A percentile compares a stretch with the other conserved stretches of the same genome.
These are phyloP conservation scores for Candida silvicultrix DNA, from an alignment of 805 yeast genomes.

Conservation along the genomic window DNA sequence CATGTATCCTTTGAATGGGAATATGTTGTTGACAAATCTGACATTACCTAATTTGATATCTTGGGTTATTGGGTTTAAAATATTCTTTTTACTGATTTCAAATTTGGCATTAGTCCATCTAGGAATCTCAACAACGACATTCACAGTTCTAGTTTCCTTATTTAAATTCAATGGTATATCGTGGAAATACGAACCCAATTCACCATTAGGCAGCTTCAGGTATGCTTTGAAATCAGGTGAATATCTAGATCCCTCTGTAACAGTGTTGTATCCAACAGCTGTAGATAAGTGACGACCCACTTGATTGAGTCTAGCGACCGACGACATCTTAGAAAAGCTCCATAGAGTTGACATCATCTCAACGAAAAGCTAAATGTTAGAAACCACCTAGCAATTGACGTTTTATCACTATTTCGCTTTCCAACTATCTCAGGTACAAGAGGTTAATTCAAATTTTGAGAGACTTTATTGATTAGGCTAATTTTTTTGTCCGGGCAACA, in stretches of 20 bases:
- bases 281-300: not conserved
- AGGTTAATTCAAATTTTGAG: not conserved
- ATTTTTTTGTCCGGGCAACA: not conserved
- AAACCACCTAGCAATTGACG: too few species aligned
- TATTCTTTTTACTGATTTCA: slow-evolving; percentile 55
- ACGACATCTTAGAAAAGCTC: not conserved
- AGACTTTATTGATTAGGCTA: not conserved
- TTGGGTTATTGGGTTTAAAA: slow-evolving; percentile 74
- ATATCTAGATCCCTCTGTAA: slow-evolving; percentile 29
- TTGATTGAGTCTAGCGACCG: not conserved
- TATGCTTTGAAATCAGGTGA: slow-evolving; percentile 37
- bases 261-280: not conserved
- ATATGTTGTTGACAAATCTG: slow-evolving; percentile 71
- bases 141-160: slow-evolving; percentile 35
- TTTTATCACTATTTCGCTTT: too few species aligned
- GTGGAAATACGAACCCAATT: slow-evolving; percentile 58
- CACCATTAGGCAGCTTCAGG: slow-evolving; percentile 31
- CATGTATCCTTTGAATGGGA: slow-evolving; percentile 80
- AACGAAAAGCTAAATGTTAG: too few species aligned
- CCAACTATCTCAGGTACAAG: too few species aligned
- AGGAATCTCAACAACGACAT: slow-evolving; percentile 73
- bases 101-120: slow-evolving; percentile 81
- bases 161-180: slow-evolving; percentile 58
- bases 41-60: slow-evolving; percentile 71
- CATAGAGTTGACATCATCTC: not conserved